A percentile compares a stretch with the other conserved stretches of the same genome.
Evolutionary conservation across 2,329 filamentous ascomycete genomes (phyloP).

Genomic region (Leptosphaerulina australis): DNA sequence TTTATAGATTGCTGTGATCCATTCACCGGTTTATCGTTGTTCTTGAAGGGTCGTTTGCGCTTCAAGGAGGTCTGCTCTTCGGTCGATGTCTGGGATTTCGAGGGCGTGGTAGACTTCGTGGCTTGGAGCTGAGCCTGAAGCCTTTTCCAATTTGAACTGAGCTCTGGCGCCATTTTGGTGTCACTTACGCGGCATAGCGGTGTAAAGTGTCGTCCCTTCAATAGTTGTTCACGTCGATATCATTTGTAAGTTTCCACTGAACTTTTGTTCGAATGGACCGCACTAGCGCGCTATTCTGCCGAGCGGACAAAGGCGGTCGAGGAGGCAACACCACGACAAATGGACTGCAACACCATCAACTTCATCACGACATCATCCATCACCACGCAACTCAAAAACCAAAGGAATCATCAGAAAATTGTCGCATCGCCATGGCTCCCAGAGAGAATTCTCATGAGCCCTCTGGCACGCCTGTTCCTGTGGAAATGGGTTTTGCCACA

Average conservation of each 20-base stretch:
- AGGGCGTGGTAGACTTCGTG: conserved; percentile 40
- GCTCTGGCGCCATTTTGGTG: conserved; percentile 44
- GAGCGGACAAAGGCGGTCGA: conserved; percentile 17
- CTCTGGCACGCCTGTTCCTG: conserved; percentile 61
- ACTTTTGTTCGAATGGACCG: conserved; percentile 16
- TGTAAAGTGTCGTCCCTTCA: conserved; percentile 19
- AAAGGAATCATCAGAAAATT: conserved; percentile 15
- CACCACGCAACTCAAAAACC: conserved; percentile 35
- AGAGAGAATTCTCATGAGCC: conserved; percentile 61
- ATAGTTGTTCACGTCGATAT: conserved; percentile 21
- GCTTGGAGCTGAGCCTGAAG: conserved; percentile 65
- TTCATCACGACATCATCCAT: conserved; percentile 40
- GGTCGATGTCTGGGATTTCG: conserved; percentile 33
- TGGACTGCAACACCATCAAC: conserved; percentile 26
- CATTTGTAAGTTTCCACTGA: conserved; percentile 22
- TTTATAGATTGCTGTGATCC: conserved; percentile 38
- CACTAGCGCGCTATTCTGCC: conserved; percentile 19
- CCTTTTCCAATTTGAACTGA: conserved; percentile 75
- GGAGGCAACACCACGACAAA: conserved; percentile 37
- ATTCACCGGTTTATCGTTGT: conserved; percentile 28
- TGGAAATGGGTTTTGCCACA: conserved; percentile 82
- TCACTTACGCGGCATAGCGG: conserved; percentile 41
- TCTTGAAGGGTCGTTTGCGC: conserved; percentile 40
- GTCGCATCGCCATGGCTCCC: conserved; percentile 56
- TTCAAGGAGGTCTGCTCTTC: conserved; percentile 38